These are phyloP conservation scores for Raphidocelis subcapitata DNA, from an alignment of 139 green algal genomes.

Conservation along the genomic window DNA sequence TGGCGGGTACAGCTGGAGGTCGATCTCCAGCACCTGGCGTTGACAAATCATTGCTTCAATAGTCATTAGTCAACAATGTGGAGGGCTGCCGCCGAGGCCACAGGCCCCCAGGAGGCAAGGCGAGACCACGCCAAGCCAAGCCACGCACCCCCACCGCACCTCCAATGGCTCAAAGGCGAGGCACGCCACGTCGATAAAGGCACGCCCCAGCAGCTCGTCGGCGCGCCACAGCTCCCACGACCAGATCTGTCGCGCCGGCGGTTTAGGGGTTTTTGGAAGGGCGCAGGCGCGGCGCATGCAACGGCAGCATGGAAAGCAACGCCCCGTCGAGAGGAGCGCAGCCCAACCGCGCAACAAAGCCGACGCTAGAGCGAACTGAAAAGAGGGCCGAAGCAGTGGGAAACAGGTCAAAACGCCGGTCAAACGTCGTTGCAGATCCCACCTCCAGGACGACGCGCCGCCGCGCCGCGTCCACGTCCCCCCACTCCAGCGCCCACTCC, in stretches of 20 bases:
- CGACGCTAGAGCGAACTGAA: background rate
- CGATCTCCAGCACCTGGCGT: slow-evolving; percentile 21
- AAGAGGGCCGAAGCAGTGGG: slow-evolving; percentile 8
- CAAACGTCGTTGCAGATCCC: no score
- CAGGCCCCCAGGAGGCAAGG: no score
- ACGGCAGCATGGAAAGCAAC: background rate
- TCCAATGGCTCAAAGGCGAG: slow-evolving; percentile 27
- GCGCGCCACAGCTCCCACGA: slow-evolving; percentile 24
- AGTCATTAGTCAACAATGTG: no score
- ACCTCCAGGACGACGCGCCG: slow-evolving; percentile 6
- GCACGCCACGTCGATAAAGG: slow-evolving; percentile 14
- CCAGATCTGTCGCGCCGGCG: slow-evolving; percentile 14
- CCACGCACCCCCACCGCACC: background rate
- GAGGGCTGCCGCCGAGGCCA: no score
- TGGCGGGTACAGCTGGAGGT: slow-evolving; percentile 17
- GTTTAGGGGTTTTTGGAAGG: background rate
- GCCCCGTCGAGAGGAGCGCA: background rate
- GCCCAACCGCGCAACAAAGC: background rate
- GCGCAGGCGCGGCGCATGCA: background rate
- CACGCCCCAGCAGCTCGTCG: slow-evolving; percentile 30
- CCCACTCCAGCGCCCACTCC: no score
- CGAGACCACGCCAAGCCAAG: no score
- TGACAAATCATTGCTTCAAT: background rate
- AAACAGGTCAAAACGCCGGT: no score
- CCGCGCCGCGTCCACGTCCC: background rate